Evolutionary conservation across 768 basidiomycete genomes (phyloP).

Genomic region (Cytidiella melzeri): DNA sequence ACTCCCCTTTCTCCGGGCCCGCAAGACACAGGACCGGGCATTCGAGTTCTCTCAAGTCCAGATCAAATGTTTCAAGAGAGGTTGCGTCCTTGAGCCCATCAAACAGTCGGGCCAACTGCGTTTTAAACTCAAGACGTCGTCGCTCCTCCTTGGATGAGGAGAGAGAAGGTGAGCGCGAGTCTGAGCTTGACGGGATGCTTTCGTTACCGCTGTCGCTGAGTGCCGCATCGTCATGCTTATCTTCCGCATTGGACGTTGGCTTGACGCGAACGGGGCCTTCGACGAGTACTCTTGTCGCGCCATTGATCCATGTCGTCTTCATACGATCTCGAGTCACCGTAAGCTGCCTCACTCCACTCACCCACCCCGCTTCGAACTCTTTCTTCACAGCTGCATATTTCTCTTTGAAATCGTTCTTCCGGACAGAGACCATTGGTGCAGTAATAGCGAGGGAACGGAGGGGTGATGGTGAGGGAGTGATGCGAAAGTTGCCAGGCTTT

Average conservation of each 20-base stretch:
- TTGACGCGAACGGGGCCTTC: neutral
- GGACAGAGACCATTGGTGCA: conserved; percentile 17
- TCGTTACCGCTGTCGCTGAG: conserved; percentile 6
- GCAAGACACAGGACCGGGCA: conserved; percentile 36
- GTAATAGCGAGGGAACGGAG: conserved; percentile 47
- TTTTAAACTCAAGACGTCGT: conserved; percentile 4
- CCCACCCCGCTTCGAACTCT: conserved; percentile 61
- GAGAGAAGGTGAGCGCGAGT: conserved; percentile 12
- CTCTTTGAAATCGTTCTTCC: conserved; percentile 15
- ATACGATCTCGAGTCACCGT: conserved; percentile 42
- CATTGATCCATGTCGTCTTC: conserved; percentile 40
- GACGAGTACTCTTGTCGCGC: conserved; percentile 12
- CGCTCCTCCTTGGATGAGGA: conserved; percentile 20
- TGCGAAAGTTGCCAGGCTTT: conserved; percentile 35
- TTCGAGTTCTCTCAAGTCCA: conserved; percentile 13
- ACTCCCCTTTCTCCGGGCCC: conserved; percentile 21
- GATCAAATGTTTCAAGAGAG: conserved; percentile 20
- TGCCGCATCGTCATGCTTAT: conserved; percentile 35
- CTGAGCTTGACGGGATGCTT: neutral
- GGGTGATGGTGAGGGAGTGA: conserved; percentile 49
- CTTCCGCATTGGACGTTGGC: neutral
- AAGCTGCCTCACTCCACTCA: conserved; percentile 49
- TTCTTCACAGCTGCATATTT: conserved; percentile 35
- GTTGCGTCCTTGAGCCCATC: conserved; percentile 29
- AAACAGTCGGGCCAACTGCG: conserved; percentile 10